phyloP scores from a whole-genome alignment of 2,329 filamentous ascomycete genomes.

The Atkinsonella texensis region DNA sequence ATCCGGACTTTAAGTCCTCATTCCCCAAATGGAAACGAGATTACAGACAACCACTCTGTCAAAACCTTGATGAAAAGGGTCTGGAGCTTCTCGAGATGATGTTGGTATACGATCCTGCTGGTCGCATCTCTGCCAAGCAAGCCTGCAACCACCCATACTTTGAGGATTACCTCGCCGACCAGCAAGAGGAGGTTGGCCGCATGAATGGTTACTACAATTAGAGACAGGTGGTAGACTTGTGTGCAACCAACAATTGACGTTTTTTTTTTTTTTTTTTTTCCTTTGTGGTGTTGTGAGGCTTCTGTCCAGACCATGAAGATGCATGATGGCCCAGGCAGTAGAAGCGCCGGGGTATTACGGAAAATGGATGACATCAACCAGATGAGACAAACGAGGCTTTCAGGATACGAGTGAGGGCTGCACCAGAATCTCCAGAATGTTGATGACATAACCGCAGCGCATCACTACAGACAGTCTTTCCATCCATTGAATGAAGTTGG shows the following conservation, averaged over 20 bases:
- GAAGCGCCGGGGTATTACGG: not conserved
- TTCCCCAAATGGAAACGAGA: conserved; percentile 86
- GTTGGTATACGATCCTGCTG: conserved; percentile 78
- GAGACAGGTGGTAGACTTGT: conserved; percentile 14
- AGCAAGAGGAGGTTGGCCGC: conserved; percentile 16
- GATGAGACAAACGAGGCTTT: conserved; percentile 6
- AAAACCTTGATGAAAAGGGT: conserved; percentile 59
- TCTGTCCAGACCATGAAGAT: not conserved
- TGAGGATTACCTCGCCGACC: conserved; percentile 25
- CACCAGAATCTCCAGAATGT: conserved; percentile 3
- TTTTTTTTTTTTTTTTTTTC: not conserved
- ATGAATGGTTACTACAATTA: conserved; percentile 26
- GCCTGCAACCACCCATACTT: conserved; percentile 81
- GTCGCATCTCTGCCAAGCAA: conserved; percentile 80
- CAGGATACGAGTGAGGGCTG: conserved; percentile 10
- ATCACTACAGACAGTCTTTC: not conserved
- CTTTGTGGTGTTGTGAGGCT: not conserved
- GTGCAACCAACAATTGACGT: conserved; percentile 12
- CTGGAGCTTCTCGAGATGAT: conserved; percentile 57
- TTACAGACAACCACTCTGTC: conserved; percentile 51
- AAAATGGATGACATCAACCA: not conserved
- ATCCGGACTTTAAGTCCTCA: conserved; percentile 84
- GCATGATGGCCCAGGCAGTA: not conserved
- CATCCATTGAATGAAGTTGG: not conserved
- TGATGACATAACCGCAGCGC: not conserved